A percentile compares a stretch with the other conserved stretches of the same genome.
Conservation (phyloP, 2,329 filamentous ascomycete species). For the Aureobasidium vineae region DNA sequence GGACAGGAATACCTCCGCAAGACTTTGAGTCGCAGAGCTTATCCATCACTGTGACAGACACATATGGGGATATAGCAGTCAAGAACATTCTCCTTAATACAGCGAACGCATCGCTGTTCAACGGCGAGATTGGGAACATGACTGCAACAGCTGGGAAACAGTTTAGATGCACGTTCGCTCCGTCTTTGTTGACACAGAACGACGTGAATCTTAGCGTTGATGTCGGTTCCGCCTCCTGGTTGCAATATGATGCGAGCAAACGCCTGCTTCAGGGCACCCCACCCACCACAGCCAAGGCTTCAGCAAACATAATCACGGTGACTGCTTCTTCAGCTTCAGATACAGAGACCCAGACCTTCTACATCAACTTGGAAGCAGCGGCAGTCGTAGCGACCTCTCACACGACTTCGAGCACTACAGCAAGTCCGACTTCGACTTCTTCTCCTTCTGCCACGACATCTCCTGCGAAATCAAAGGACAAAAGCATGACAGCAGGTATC, state of each 20-base stretch:
- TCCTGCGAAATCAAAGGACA: constrained; percentile 8
- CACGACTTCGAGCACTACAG: constrained; percentile 6
- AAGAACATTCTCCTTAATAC: constrained; percentile 49
- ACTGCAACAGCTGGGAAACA: constrained; percentile 51
- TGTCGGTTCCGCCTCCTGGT: constrained; percentile 49
- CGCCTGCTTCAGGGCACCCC: constrained; percentile 52
- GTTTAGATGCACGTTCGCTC: constrained; percentile 51
- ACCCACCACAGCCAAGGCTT: constrained; percentile 43
- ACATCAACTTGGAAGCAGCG: constrained; percentile 39
- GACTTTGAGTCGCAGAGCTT: constrained; percentile 61
- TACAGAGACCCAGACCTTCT: constrained; percentile 47
- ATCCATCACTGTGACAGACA: constrained; percentile 59
- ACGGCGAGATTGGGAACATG: constrained; percentile 45
- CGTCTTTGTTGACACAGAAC: constrained; percentile 43
- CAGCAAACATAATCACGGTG: constrained; percentile 45
- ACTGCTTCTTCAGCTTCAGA: constrained; percentile 30
- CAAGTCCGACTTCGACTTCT: constrained; percentile 28
- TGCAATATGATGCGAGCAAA: constrained; percentile 49
- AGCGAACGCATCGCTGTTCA: constrained; percentile 44
- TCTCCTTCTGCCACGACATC: constrained; percentile 26
- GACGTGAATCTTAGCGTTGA: constrained; percentile 47
- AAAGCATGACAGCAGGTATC: constrained; percentile 26
- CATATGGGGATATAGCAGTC: constrained; percentile 59
- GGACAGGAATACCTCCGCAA: constrained; percentile 65
- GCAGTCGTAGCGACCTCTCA: neutral